These are phyloP conservation scores for Aspergillus avenaceus DNA, from an alignment of 495 filamentous ascomycete species.

Conservation along the genomic window DNA sequence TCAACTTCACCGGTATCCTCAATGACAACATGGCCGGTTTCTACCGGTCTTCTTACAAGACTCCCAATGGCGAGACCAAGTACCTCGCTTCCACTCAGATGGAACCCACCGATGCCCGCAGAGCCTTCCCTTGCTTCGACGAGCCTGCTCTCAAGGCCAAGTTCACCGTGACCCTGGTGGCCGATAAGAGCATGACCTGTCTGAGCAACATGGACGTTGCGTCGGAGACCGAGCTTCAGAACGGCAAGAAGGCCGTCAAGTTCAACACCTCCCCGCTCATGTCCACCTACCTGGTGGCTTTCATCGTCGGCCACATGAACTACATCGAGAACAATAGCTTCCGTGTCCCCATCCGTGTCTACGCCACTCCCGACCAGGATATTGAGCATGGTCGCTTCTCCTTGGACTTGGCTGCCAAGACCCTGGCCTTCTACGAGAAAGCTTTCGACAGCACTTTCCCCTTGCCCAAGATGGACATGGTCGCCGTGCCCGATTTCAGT, in stretches of 20 bases:
- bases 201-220: slow-evolving; percentile 68
- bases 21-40: slow-evolving; percentile 69
- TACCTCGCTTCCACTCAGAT: slow-evolving; percentile 65
- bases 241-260: slow-evolving; percentile 58
- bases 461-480: slow-evolving; percentile 94
- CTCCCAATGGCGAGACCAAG: slow-evolving; percentile 48
- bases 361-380: slow-evolving; percentile 58
- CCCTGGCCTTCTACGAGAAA: slow-evolving; percentile 51
- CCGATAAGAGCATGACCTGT: slow-evolving; percentile 58
- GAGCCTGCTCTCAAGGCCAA: slow-evolving; percentile 66
- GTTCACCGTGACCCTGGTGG: slow-evolving; percentile 62
- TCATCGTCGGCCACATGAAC: slow-evolving; percentile 65
- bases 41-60: slow-evolving; percentile 64
- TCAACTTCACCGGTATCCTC: slow-evolving; percentile 57
- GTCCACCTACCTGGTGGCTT: slow-evolving; percentile 67
- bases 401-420: slow-evolving; percentile 57
- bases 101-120: slow-evolving; percentile 62
- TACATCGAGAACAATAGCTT: slow-evolving; percentile 61
- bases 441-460: slow-evolving; percentile 52
- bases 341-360: slow-evolving; percentile 62
- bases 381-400: slow-evolving; percentile 64
- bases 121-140: slow-evolving; percentile 68
- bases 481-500: slow-evolving; percentile 91
- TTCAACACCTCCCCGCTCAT: slow-evolving; percentile 64
- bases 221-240: slow-evolving; percentile 51